Evolutionary conservation across 2,329 filamentous ascomycete genomes (phyloP).

Genomic region (Chrysosporium keratinophilum): DNA sequence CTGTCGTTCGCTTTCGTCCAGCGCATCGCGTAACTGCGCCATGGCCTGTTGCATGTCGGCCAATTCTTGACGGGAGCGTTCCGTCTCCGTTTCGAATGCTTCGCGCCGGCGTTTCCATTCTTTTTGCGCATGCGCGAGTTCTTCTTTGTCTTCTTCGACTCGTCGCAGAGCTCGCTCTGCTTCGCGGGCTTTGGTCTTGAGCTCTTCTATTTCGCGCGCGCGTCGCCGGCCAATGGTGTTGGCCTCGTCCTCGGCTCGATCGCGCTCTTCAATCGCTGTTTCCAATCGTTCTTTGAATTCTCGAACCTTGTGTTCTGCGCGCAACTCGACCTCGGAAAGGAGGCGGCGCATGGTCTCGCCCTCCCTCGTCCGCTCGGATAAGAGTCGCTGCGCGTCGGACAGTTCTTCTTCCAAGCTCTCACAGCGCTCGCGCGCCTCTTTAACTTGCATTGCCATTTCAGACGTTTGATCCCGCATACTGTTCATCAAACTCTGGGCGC

Average conservation of each 20-base stretch:
- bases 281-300: slow-evolving; percentile 88
- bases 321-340: slow-evolving; percentile 72
- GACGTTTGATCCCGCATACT: slow-evolving; percentile 89
- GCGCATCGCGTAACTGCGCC: slow-evolving; percentile 62
- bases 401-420: slow-evolving; percentile 89
- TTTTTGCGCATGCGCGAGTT: slow-evolving; percentile 61
- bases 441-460: slow-evolving; percentile 82
- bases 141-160: slow-evolving; percentile 64
- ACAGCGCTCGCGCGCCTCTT: slow-evolving; percentile 70
- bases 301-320: slow-evolving; percentile 68
- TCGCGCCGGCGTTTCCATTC: slow-evolving; percentile 65
- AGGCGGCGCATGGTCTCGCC: slow-evolving; percentile 89
- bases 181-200: slow-evolving; percentile 67
- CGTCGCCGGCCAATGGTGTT: slow-evolving; percentile 64
- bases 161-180: slow-evolving; percentile 66
- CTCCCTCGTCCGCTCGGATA: slow-evolving; percentile 81
- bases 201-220: slow-evolving; percentile 74
- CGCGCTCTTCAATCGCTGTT: slow-evolving; percentile 81
- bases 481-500: slow-evolving; percentile 71
- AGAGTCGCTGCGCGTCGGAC: slow-evolving; percentile 71
- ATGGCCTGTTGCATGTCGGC: slow-evolving; percentile 67
- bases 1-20: slow-evolving; percentile 82
- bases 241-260: slow-evolving; percentile 83
- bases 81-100: slow-evolving; percentile 61
- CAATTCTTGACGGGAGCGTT: slow-evolving; percentile 60